Evolutionary conservation across 2,329 filamentous ascomycete genomes (phyloP).

Genomic region (Cladosporium sp.): DNA sequence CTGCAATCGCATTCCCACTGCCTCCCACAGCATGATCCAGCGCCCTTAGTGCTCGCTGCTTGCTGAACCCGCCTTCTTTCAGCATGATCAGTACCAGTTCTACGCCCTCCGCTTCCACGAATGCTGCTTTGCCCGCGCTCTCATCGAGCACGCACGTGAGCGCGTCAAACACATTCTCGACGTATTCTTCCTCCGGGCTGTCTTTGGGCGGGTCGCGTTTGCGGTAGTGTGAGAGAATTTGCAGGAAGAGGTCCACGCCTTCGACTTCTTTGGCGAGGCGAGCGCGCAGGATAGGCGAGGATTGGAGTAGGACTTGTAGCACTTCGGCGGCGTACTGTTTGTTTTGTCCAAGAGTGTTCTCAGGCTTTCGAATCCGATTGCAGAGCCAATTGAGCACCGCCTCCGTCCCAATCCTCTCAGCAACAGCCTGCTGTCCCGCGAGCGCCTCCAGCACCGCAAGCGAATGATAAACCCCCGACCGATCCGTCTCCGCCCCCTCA

Average conservation of each 20-base stretch:
- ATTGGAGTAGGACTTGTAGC: slow-evolving; percentile 79
- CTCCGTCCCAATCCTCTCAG: slow-evolving; percentile 66
- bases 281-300: slow-evolving; percentile 58
- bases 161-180: slow-evolving; percentile 87
- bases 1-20: slow-evolving; percentile 24
- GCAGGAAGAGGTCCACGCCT: slow-evolving; percentile 72
- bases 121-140: slow-evolving; percentile 66
- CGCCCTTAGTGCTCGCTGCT: slow-evolving; percentile 66
- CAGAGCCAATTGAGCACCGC: slow-evolving; percentile 73
- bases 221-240: slow-evolving; percentile 77
- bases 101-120: slow-evolving; percentile 83
- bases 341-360: slow-evolving; percentile 71
- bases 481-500: slow-evolving; percentile 65
- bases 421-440: slow-evolving; percentile 61
- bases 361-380: slow-evolving; percentile 61
- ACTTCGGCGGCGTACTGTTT: slow-evolving; percentile 94
- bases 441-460: slow-evolving; percentile 79
- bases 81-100: slow-evolving; percentile 91
- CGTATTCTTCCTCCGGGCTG: slow-evolving; percentile 86
- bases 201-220: slow-evolving; percentile 79
- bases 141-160: slow-evolving; percentile 76
- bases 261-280: slow-evolving; percentile 53
- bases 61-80: slow-evolving; percentile 77
- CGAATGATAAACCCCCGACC: slow-evolving; percentile 79
- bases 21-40: slow-evolving; percentile 75